phyloP scores from a whole-genome alignment of 257 asterid genomes.

The Solanum bulbocastanum region DNA sequence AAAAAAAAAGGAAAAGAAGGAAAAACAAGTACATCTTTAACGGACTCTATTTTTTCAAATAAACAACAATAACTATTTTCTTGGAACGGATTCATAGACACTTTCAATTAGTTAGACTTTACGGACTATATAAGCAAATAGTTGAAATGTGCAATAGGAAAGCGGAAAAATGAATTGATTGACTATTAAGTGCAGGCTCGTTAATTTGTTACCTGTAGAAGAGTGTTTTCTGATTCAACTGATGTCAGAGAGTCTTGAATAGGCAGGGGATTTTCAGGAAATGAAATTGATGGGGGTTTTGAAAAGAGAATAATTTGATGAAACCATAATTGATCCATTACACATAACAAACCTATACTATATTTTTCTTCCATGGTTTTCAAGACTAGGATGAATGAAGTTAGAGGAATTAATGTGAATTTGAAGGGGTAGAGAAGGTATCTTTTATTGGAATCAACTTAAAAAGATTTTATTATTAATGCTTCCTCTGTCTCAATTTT shows the following conservation, averaged over 20 bases:
- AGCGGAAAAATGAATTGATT: not conserved
- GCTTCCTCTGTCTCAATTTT: not conserved
- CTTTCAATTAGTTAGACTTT: not conserved
- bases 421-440: not conserved
- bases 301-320: constrained; percentile 27
- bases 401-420: not conserved
- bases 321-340: constrained; percentile 58
- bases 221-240: not conserved
- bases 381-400: not conserved
- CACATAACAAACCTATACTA: constrained; percentile 14
- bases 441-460: not conserved
- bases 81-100: not conserved
- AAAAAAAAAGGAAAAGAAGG: not conserved
- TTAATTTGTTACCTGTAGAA: constrained; percentile 16
- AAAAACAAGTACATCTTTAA: not conserved
- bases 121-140: not conserved
- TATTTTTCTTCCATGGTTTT: constrained; percentile 30
- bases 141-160: not conserved
- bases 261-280: not conserved
- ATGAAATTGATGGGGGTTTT: not conserved
- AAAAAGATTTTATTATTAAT: not conserved
- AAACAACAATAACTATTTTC: not conserved
- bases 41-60: not conserved
- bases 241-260: constrained; percentile 2
- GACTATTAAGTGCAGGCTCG: not conserved